Base-by-base conservation (phyloP, 495 filamentous ascomycete species). In the Penicillium bovifimosum region DNA sequence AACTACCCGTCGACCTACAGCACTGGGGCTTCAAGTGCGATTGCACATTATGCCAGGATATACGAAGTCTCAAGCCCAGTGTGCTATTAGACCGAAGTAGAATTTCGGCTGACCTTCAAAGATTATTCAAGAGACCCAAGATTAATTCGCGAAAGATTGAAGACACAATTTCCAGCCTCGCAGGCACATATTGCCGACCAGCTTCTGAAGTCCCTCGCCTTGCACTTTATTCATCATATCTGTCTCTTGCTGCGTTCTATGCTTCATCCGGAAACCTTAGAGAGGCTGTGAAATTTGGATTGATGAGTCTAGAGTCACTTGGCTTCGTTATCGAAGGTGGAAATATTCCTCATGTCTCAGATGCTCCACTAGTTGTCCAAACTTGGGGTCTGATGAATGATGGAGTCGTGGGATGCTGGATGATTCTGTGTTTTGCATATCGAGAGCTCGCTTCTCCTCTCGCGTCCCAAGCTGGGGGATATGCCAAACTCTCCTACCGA, bases 21-120 rank as follows among this genome's bases (percentile, higher is more conserved):
- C 51, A 60, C 8, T 81, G 76, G 72, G 76, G 71, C 0, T 81
- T 83, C 54, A 50, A 66, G 33, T 83, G 78, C 54, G 50, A 47
- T 10, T 82, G 79, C 47, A 17, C 39, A 11, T 52, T 79, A 13
- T 83, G 80, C 46, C 29, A 56, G 0, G 57, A 66, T 8, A 59
- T 68, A 40, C 52, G 54, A 27, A 18, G 13, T 11, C 54, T 32
- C 20, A 16, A 10, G 9, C 47, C 48, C 1, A 46, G 6, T 9
- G 46, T n/a, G n/a, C n/a, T n/a, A n/a, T n/a, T n/a, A n/a, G n/a
- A n/a, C n/a, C n/a, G n/a, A n/a, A n/a, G n/a, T n/a, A n/a, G n/a
- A n/a, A n/a, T n/a, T n/a, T n/a, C n/a, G n/a, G n/a, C n/a, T n/a
- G n/a, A n/a, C n/a, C n/a, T n/a, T n/a, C n/a, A n/a, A n/a, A n/a